Percentiles rank a stretch among this genome's conserved stretches.
These are phyloP conservation scores for Samsoniella hepiali DNA, from an alignment of 2,329 filamentous ascomycete genomes.

Conservation along the genomic window DNA sequence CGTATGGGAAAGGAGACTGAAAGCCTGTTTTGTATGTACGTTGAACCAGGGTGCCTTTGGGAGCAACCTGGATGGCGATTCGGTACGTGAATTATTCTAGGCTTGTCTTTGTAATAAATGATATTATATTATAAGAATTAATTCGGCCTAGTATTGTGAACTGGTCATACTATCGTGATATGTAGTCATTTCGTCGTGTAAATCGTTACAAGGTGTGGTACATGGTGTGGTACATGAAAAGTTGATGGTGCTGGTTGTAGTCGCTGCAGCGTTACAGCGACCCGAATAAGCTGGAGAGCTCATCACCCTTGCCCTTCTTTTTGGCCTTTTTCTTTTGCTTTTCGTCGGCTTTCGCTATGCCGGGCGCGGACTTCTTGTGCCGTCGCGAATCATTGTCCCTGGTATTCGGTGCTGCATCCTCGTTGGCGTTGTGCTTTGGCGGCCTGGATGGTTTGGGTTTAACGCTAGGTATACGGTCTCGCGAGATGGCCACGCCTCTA, in stretches of 20 bases:
- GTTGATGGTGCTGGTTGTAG: not conserved
- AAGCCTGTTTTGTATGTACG: slow-evolving; percentile 6
- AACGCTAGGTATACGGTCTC: slow-evolving; percentile 17
- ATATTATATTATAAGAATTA: slow-evolving; percentile 1
- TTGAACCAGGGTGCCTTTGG: not conserved
- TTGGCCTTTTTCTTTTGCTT: slow-evolving; percentile 45
- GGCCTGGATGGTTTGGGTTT: not conserved
- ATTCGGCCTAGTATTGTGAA: not conserved
- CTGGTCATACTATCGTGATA: not conserved
- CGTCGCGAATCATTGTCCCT: not conserved
- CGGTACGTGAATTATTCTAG: slow-evolving; percentile 1
- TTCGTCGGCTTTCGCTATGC: slow-evolving; percentile 20
- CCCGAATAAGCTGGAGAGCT: slow-evolving; percentile 71
- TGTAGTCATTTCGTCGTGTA: not conserved
- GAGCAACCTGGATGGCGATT: not conserved
- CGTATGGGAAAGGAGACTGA: slow-evolving; percentile 7
- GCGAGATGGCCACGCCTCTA: slow-evolving; percentile 31
- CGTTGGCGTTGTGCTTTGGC: not conserved
- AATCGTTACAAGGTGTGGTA: not conserved
- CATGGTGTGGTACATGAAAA: not conserved
- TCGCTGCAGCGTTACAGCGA: slow-evolving; percentile 38
- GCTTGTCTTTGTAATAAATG: slow-evolving; percentile 9
- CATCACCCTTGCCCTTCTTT: slow-evolving; percentile 56
- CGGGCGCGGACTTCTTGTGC: slow-evolving; percentile 31
- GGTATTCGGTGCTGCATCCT: not conserved